Conservation (phyloP, 495 filamentous ascomycete genomes). For the Tuber microsphaerosporum region DNA sequence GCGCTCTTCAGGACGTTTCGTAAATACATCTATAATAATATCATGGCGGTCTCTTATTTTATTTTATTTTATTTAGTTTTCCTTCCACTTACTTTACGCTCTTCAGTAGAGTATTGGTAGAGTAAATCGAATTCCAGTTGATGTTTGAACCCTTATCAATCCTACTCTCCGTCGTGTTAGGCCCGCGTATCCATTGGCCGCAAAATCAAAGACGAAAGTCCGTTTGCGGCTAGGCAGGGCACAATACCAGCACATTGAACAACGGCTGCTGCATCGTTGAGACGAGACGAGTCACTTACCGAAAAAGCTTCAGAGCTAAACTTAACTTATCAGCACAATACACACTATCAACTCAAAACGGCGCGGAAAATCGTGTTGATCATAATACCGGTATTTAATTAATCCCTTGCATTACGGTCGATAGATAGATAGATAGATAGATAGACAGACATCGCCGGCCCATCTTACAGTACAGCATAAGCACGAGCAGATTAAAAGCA, state of each 20-base stretch:
- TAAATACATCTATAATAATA: slow-evolving; percentile 2
- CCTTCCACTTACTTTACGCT: background rate
- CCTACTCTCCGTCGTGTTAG: background rate
- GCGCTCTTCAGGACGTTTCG: background rate
- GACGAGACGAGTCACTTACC: background rate
- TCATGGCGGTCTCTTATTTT: background rate
- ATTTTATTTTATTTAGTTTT: background rate
- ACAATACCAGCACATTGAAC: background rate
- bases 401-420: background rate
- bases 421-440: background rate
- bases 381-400: background rate
- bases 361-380: background rate
- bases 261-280: background rate
- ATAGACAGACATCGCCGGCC: background rate
- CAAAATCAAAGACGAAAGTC: background rate
- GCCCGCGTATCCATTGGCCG: background rate
- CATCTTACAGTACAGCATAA: background rate
- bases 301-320: background rate
- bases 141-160: background rate
- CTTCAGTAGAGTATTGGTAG: background rate
- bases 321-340: background rate
- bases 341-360: background rate
- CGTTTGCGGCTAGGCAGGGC: background rate
- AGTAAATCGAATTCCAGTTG: background rate
- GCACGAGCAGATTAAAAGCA: slow-evolving; percentile 2